These are phyloP conservation scores for Pelargonium myrrhifolium DNA, from an alignment of 441 rosid genomes.

Conservation along the genomic window DNA sequence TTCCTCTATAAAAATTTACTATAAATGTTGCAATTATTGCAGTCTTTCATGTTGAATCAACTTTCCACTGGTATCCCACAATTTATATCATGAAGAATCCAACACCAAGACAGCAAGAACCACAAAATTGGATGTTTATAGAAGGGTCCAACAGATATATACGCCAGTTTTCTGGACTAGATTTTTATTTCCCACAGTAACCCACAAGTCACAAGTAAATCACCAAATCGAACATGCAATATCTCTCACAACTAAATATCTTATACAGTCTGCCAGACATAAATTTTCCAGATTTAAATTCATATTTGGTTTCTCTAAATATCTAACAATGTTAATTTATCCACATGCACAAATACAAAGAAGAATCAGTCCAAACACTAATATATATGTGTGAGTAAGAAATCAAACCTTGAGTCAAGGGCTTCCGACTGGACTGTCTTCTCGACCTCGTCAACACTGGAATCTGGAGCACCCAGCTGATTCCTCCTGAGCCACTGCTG, in stretches of 20 bases:
- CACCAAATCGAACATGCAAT: not conserved
- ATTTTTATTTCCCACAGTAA: not conserved
- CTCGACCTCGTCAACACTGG: constrained; percentile 61
- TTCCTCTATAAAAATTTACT: not conserved
- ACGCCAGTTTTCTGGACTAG: too few relatives aligned
- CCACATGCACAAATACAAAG: not conserved
- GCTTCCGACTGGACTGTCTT: constrained; percentile 76
- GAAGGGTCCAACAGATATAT: not conserved
- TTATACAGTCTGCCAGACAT: not conserved
- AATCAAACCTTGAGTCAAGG: constrained; percentile 53
- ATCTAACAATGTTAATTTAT: not conserved
- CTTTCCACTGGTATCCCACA: not conserved
- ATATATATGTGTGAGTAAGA: not conserved
- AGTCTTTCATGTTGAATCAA: not conserved
- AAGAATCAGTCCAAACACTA: not conserved
- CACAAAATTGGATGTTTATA: not conserved
- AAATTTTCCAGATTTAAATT: not conserved
- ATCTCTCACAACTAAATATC: not conserved
- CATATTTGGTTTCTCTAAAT: not conserved
- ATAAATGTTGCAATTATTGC: not conserved
- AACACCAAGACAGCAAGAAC: not conserved
- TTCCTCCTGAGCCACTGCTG: constrained; percentile 68
- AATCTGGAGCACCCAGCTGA: constrained; percentile 40
- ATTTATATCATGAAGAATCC: not conserved
- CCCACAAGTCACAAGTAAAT: not conserved